Base-by-base conservation (phyloP, 2,329 filamentous ascomycete species). In the Colletotrichum zoysiae region DNA sequence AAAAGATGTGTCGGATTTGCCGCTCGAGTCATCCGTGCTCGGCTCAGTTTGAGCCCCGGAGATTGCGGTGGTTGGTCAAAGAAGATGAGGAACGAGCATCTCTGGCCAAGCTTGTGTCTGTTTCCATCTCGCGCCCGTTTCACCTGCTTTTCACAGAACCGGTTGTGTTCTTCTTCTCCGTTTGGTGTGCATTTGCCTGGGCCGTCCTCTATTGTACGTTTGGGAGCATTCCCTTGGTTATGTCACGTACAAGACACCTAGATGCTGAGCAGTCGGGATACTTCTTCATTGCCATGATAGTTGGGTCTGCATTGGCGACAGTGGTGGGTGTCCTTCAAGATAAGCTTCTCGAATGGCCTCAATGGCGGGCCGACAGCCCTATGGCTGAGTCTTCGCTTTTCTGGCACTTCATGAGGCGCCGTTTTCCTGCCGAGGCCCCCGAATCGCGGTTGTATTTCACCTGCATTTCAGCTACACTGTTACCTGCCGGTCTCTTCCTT, bases 131-230 rank as follows among this genome's bases (percentile, higher is more conserved):
- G 74, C 88, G 95, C 0, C 95, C 95, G 0, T 97, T 97, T 79
- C 89, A 91, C 76, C 86, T 95, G 1, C 88, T 95, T 20, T 83
- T 91, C 74, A 95, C 92, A 0, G 93, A 95, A 75, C 91, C 92
- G 0, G 91, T 94, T 12, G 92, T 95, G 18, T 94, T 95, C 81
- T 94, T 89, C 84, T 98, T 98, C 83, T 94, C 92, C 0, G 85
- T 97, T 0, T 98, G 95, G 95, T 92, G 95, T 0, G 88, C 93
- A 0, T 98, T 98, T 80, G 91, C 91, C 26, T 98, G 95, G 95
- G 94, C 92, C 0, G 88, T 97, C 0, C 87, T 98, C 0, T 98
- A 97, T 80, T 84, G 97, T 23, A 94, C 92, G 16, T 95, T 97
- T 76, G 89, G 90, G 18, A 92, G 93, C 1, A 89, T 97, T 6